Conservation (phyloP, 768 basidiomycete genomes). For the Lactarius tabidus region DNA sequence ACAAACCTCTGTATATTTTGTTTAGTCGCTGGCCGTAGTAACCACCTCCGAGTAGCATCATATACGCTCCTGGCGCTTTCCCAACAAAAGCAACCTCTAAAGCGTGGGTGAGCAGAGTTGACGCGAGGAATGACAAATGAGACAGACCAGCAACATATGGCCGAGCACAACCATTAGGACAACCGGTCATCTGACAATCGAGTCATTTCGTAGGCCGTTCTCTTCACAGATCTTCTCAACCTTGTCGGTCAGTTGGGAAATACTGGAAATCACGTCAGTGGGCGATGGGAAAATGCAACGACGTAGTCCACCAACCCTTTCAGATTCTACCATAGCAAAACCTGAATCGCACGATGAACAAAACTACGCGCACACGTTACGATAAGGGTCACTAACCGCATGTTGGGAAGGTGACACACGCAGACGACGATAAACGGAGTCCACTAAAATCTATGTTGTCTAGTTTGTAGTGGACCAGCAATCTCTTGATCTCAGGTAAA, state of each 20-base stretch:
- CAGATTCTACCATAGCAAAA: constrained; percentile 77
- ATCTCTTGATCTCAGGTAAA: constrained; percentile 66
- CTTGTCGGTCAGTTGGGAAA: constrained; percentile 87
- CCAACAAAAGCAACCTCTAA: constrained; percentile 94
- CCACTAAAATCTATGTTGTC: constrained; percentile 81
- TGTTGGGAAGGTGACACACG: constrained; percentile 97
- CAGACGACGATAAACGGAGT: constrained; percentile 83
- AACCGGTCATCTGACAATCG: constrained; percentile 97
- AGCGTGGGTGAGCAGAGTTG: background rate
- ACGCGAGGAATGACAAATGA: background rate
- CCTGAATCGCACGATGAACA: constrained; percentile 34
- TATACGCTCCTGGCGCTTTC: constrained; percentile 88
- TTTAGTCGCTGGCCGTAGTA: constrained; percentile 93
- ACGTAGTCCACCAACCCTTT: constrained; percentile 45
- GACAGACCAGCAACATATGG: constrained; percentile 82
- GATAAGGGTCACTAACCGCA: constrained; percentile 51
- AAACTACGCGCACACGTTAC: background rate
- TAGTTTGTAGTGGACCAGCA: constrained; percentile 82
- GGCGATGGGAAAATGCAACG: background rate
- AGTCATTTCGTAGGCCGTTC: constrained; percentile 87
- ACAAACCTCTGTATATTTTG: constrained; percentile 85
- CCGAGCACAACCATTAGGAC: constrained; percentile 89
- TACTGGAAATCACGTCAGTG: constrained; percentile 48
- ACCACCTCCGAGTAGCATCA: constrained; percentile 95
- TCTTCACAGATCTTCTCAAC: constrained; percentile 94